phyloP scores from a whole-genome alignment of 345 rosid genomes.

The Gossypium thurberi region DNA sequence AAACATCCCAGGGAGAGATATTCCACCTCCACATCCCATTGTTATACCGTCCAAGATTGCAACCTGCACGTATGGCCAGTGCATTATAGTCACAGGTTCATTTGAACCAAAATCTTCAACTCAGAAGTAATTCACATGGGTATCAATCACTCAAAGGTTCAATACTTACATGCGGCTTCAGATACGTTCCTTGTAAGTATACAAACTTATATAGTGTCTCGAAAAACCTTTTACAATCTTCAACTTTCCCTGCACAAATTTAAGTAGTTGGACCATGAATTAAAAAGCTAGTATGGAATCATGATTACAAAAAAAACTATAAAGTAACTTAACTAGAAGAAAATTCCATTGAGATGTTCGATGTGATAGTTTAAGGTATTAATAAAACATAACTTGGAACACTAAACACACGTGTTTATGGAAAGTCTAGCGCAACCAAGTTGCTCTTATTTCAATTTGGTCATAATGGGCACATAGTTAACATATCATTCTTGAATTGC shows the following conservation, averaged over 20 bases:
- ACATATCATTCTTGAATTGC: background rate
- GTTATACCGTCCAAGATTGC: slow-evolving; percentile 73
- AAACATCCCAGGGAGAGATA: slow-evolving; percentile 76
- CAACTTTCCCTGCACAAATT: slow-evolving; percentile 50
- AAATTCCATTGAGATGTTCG: background rate
- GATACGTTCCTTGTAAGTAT: slow-evolving; percentile 81
- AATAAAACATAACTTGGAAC: background rate
- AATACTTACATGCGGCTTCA: slow-evolving; percentile 76
- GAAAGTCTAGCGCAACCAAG: background rate
- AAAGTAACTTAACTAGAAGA: slow-evolving; percentile 4
- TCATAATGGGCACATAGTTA: slow-evolving; percentile 5
- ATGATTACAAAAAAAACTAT: background rate
- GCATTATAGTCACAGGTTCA: background rate
- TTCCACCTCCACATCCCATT: slow-evolving; percentile 76
- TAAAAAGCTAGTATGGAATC: slow-evolving; percentile 14
- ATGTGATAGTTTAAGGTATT: background rate
- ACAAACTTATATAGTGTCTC: slow-evolving; percentile 63
- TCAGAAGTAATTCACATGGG: background rate
- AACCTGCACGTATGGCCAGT: slow-evolving; percentile 38
- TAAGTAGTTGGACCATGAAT: slow-evolving; percentile 10
- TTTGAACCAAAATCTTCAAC: background rate
- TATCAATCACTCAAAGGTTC: slow-evolving; percentile 9
- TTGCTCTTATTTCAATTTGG: background rate
- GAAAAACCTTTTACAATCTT: slow-evolving; percentile 63
- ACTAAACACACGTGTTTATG: background rate